Conservation (phyloP, 306 rosid species). For the Corylus avellana region DNA sequence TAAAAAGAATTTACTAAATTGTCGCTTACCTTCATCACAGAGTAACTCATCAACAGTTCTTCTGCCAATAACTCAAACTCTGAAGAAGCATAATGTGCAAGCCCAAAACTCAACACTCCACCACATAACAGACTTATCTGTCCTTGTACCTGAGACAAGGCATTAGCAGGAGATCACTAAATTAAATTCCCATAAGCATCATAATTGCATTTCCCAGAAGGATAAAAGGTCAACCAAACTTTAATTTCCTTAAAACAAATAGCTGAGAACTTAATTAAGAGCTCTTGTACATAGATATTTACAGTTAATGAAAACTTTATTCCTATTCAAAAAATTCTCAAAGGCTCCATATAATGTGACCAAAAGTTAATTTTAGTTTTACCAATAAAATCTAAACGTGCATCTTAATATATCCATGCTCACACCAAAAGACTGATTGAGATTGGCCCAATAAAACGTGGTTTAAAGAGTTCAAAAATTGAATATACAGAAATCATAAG, state of each 20-base stretch:
- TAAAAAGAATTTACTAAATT: conserved; percentile 13
- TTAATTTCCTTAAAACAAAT: not conserved
- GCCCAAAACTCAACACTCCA: conserved; percentile 92
- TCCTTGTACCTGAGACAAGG: conserved; percentile 80
- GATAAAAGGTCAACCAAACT: not conserved
- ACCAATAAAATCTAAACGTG: not conserved
- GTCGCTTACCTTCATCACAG: conserved; percentile 75
- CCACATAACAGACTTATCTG: conserved; percentile 86
- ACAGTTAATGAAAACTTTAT: not conserved
- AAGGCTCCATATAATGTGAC: not conserved
- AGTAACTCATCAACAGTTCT: conserved; percentile 94
- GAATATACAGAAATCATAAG: not conserved
- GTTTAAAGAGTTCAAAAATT: not conserved
- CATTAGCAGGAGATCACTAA: conserved; percentile 10
- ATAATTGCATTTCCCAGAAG: not conserved
- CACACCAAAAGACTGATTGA: not conserved
- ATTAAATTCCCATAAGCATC: not conserved
- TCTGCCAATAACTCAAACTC: conserved; percentile 98
- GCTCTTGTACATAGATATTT: not conserved
- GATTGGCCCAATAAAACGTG: not conserved
- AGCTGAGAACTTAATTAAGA: not conserved
- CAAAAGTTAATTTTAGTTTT: too few relatives aligned
- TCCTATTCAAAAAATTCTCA: not conserved
- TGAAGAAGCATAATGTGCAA: conserved; percentile 83
- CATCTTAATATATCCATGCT: not conserved